Evolutionary conservation across 768 basidiomycete species (phyloP), one percentile per base, ranked within the genome.

Genomic region (Boletus reticuloceps): DNA sequence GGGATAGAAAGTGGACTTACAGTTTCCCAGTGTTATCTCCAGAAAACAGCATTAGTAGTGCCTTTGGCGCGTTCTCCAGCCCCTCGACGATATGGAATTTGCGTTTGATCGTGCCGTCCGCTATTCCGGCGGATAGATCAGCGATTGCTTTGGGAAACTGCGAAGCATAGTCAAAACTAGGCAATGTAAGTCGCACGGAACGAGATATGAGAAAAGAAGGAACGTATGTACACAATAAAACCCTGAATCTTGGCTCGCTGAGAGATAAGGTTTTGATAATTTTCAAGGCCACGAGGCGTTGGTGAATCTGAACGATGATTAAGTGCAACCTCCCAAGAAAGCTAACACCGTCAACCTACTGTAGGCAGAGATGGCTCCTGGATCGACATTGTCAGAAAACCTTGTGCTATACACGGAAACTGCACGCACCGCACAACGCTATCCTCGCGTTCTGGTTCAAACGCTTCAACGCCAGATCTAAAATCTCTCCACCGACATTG

Each of bases 341-440:
- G 12, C 37, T 2, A n/a, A 25, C 48, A 49, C n/a, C 22, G 38
- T 47, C 41, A 11, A 69, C 84, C 51, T 58, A 89, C 88, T 91
- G 66, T 94, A 95, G 27, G 81, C 80, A 41, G 93, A 90, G 59
- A 97, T 95, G 32, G 89, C 91, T 52, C 89, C 88, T 89, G 59
- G 43, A 56, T 45, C 19, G 41, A 19, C 19, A 41, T 29, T 5
- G 53, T 68, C 47, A 58, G n/a, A 34, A 19, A 29, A 8, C 7
- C 29, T 29, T 36, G 34, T 36, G 34, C 6, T 13, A 43, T 22
- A 20, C n/a, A 45, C 10, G 29, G 17, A 36, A 56, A 55, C 17
- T 1, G n/a, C 34, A 69, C 84, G 43, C 55, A 88, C 94, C 95
- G 61, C 94, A 96, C 19, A 94, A 69, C 14, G 82, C 82, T 53